These are phyloP conservation scores for Piper longum DNA, from an alignment of 164 flowering plant species.

Conservation along the genomic window DNA sequence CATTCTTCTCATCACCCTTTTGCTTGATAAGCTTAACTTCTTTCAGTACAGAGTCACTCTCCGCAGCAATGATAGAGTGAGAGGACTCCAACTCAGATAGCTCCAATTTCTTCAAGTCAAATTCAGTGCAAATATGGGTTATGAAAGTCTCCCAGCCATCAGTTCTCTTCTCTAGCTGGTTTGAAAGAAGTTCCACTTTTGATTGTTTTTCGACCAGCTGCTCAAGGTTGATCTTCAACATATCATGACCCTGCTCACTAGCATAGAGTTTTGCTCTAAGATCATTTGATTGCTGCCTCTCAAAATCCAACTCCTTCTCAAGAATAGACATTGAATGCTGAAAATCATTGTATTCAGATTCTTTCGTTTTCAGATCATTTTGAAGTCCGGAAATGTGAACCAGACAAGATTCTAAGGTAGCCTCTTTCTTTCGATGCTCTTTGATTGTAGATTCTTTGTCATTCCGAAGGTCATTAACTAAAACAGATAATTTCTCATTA, in stretches of 20 bases:
- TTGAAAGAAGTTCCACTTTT: conserved; percentile 22
- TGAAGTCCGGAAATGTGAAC: conserved; percentile 18
- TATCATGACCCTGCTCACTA: conserved; percentile 27
- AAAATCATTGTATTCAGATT: conserved; percentile 17
- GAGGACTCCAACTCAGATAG: conserved; percentile 21
- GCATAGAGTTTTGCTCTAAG: conserved; percentile 9
- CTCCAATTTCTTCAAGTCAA: conserved; percentile 22
- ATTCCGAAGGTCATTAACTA: conserved; percentile 22
- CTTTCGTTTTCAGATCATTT: conserved; percentile 25
- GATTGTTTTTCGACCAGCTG: conserved; percentile 25
- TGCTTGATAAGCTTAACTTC: conserved; percentile 19
- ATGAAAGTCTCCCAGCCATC: conserved; percentile 30
- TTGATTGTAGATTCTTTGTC: conserved; percentile 15
- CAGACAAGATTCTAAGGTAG: conserved; percentile 22
- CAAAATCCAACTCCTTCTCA: conserved; percentile 1
- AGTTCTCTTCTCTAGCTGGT: conserved; percentile 18
- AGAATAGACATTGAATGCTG: conserved; percentile 1
- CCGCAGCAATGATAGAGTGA: conserved; percentile 25
- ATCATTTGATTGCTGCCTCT: neutral
- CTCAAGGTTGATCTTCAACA: conserved; percentile 20
- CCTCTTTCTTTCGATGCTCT: conserved; percentile 26
- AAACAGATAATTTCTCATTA: conserved; percentile 16
- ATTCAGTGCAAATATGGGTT: conserved; percentile 24
- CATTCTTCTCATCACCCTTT: conserved; percentile 11
- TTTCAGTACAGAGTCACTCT: conserved; percentile 30